phyloP scores from a whole-genome alignment of 2,329 filamentous ascomycete species.

The Zelopaecilomyces penicillatus region DNA sequence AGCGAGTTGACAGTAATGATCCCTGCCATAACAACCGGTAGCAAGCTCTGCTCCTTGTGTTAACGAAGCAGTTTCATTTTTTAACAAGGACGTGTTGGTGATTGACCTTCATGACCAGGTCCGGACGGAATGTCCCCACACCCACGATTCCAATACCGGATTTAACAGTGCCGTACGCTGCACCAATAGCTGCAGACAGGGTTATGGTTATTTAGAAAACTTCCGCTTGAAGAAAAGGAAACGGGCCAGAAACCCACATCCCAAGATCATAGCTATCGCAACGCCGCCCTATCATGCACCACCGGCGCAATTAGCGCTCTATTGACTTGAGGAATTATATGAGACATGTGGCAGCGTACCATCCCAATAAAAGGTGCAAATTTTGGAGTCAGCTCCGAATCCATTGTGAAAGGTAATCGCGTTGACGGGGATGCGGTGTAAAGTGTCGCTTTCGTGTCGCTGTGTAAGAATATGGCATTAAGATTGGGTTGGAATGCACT shows the following conservation, averaged over 20 bases:
- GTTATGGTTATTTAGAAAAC: too few relatives aligned
- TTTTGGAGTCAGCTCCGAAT: constrained; percentile 60
- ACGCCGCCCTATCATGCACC: constrained; percentile 55
- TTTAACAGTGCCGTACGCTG: constrained; percentile 79
- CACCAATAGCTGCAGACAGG: constrained; percentile 46
- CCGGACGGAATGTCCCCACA: constrained; percentile 73
- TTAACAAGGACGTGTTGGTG: background rate
- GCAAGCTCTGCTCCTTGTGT: constrained; percentile 53
- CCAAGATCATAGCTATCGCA: constrained; percentile 73
- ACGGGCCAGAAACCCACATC: constrained; percentile 48
- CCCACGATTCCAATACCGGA: constrained; percentile 80
- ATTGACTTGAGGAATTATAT: constrained; percentile 7
- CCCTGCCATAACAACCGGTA: constrained; percentile 94
- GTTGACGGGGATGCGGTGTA: too few relatives aligned
- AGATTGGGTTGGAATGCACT: too few relatives aligned
- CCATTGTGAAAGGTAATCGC: constrained; percentile 31
- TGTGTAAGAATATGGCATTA: too few relatives aligned
- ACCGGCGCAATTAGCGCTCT: constrained; percentile 13
- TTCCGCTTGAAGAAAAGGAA: constrained; percentile 4
- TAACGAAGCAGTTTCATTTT: constrained; percentile 7
- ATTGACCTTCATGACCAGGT: constrained; percentile 79
- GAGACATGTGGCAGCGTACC: constrained; percentile 42
- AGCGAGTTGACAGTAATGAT: constrained; percentile 98
- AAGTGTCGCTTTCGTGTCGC: too few relatives aligned
- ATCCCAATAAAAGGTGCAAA: constrained; percentile 85